Evolutionary conservation across 2,329 filamentous ascomycete species (phyloP), one percentile per base, ranked within the genome.

Genomic region (Chaetomium sp.): DNA sequence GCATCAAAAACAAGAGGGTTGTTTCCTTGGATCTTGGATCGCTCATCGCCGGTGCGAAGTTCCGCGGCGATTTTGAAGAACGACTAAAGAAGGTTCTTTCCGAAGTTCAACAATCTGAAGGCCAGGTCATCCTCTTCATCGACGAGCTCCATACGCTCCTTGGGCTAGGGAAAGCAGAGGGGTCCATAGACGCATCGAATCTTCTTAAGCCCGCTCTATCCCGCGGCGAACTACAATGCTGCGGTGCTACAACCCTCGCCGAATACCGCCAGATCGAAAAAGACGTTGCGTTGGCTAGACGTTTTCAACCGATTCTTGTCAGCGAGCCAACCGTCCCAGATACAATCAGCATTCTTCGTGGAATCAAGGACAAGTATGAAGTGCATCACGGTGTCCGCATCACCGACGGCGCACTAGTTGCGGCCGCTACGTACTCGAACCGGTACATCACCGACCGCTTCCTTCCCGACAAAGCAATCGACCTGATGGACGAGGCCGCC

Each of bases 341-440:
- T 63, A 96, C 94, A 0, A 91, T 99, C 59, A 96, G 90, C 50
- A 97, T 99, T 55, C 76, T 99, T 0, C 85, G 94, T 66, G 94
- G 92, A 49, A 96, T 99, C 75, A 97, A 97, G 68, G 91, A 97
- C 67, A 89, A 91, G 62, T 99, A 99, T 66, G 94, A 97, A 70
- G 89, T 97, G 0, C 94, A 97, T 63, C 94, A 99, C 67, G 92
- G 94, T 72, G 92, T 97, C 0, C 81, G 91, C 53, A 97, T 99
- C 62, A 95, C 90, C 0, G 94, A 97, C 65, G 87, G 88, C 1
- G 91, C 94, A 6, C 75, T 97, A 9, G 92, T 99, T 11, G 91
- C 94, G 1, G 92, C 94, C 2, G 91, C 92, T 2, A 88, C 89
- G 0, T 88, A 95, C 68, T 94, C 89, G 60, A 97, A 97, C 67